These are phyloP conservation scores for Aspergillus heteromorphus DNA, from an alignment of 495 filamentous ascomycete genomes.

Conservation along the genomic window DNA sequence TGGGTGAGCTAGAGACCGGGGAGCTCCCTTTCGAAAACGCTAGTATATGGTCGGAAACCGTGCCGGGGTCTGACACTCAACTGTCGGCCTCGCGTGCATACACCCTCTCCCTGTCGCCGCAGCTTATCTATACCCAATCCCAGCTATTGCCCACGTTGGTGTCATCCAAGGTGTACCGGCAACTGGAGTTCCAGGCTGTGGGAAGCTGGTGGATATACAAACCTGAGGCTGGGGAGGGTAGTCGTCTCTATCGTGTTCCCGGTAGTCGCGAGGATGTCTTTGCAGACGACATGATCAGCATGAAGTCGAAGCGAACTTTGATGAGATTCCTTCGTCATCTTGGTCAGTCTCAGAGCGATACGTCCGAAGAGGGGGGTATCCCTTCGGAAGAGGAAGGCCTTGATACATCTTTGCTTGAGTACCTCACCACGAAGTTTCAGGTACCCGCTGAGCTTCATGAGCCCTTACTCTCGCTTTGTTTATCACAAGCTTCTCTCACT, in stretches of 20 bases:
- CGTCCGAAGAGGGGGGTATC: constrained; percentile 22
- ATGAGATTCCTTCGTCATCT: constrained; percentile 82
- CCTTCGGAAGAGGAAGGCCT: constrained; percentile 19
- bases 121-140: constrained; percentile 80
- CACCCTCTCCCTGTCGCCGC: constrained; percentile 76
- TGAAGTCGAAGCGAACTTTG: constrained; percentile 70
- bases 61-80: constrained; percentile 21
- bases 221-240: neutral
- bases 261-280: constrained; percentile 86
- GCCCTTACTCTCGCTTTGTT: constrained; percentile 71
- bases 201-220: constrained; percentile 85
- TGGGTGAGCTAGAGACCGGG: constrained; percentile 27
- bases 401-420: constrained; percentile 52
- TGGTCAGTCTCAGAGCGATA: constrained; percentile 26
- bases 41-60: constrained; percentile 21
- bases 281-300: constrained; percentile 61
- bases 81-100: constrained; percentile 70
- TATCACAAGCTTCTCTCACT: constrained; percentile 55
- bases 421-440: constrained; percentile 66
- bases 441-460: constrained; percentile 63
- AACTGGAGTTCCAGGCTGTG: constrained; percentile 89
- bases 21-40: constrained; percentile 37
- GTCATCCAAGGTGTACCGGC: constrained; percentile 78
- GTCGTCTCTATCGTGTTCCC: constrained; percentile 58
- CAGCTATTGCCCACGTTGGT: constrained; percentile 70